These are phyloP conservation scores for Thermothelomyces thermophilus DNA, from an alignment of 2,329 filamentous ascomycete species.

Conservation along the genomic window DNA sequence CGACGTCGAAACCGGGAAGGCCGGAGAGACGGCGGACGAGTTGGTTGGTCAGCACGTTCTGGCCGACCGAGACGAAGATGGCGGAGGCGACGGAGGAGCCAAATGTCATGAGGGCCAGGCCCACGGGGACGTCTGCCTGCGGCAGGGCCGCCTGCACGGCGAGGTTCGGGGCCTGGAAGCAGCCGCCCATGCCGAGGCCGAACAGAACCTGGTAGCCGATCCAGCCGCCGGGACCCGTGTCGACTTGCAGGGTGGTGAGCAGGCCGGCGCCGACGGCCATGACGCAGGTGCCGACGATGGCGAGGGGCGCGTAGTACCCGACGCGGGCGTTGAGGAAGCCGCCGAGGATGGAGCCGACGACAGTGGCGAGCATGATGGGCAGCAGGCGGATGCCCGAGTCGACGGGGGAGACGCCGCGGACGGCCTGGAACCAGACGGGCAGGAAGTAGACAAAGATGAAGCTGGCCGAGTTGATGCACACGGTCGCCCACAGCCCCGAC, in stretches of 20 bases:
- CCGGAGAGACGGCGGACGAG: constrained; percentile 17
- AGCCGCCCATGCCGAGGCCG: constrained; percentile 33
- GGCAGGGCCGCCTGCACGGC: constrained; percentile 34
- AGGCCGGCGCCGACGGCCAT: constrained; percentile 33
- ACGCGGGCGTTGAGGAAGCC: constrained; percentile 15
- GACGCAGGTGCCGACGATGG: constrained; percentile 22
- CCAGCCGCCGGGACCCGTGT: constrained; percentile 29
- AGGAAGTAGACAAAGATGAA: constrained; percentile 36
- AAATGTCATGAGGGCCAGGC: constrained; percentile 35
- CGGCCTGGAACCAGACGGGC: constrained; percentile 36
- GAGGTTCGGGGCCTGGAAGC: constrained; percentile 33
- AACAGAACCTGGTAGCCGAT: constrained; percentile 31
- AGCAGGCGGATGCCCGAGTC: constrained; percentile 19
- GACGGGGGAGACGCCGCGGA: constrained; percentile 24
- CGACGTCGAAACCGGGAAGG: constrained; percentile 8
- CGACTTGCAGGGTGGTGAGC: constrained; percentile 30
- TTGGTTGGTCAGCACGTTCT: constrained; percentile 35
- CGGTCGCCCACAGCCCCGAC: constrained; percentile 30
- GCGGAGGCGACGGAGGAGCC: constrained; percentile 37
- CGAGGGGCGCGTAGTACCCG: constrained; percentile 22
- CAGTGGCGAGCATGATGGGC: constrained; percentile 17
- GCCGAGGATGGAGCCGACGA: constrained; percentile 12
- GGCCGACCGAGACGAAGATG: constrained; percentile 38
- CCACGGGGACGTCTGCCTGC: constrained; percentile 35
- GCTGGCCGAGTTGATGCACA: constrained; percentile 28